phyloP scores from a whole-genome alignment of 257 asterid species.

The Nicotiana undulata region DNA sequence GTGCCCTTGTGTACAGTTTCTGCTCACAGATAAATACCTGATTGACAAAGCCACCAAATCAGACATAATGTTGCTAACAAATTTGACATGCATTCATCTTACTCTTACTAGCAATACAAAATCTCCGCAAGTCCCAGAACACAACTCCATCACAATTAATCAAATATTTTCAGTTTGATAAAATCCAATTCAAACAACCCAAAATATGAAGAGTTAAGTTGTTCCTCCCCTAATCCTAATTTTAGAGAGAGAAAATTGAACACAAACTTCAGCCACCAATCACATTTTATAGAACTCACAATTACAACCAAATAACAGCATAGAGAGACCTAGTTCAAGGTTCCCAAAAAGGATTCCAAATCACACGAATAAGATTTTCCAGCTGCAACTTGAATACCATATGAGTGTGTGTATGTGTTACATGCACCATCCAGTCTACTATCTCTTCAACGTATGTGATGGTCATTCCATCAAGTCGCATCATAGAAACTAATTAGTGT shows the following conservation, averaged over 20 bases:
- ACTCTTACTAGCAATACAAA: not conserved
- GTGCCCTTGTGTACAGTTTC: slow-evolving; percentile 76
- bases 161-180: not conserved
- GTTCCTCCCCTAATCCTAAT: not conserved
- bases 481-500: not conserved
- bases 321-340: not conserved
- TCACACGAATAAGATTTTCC: not conserved
- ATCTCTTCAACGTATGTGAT: not conserved
- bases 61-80: slow-evolving; percentile 8
- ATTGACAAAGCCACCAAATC: slow-evolving; percentile 13
- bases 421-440: not conserved
- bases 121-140: not conserved
- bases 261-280: not conserved
- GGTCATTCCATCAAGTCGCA: not conserved
- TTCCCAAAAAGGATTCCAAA: not conserved
- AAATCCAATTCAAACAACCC: not conserved
- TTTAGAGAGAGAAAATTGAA: not conserved
- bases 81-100: not conserved
- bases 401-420: not conserved
- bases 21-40: slow-evolving; percentile 96
- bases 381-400: not conserved
- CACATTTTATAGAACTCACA: not conserved
- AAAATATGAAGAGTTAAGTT: not conserved
- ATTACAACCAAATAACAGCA: not conserved
- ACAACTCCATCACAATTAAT: not conserved